phyloP scores from a whole-genome alignment of 2,329 filamentous ascomycete genomes.

The Aspergillus viridinutans region DNA sequence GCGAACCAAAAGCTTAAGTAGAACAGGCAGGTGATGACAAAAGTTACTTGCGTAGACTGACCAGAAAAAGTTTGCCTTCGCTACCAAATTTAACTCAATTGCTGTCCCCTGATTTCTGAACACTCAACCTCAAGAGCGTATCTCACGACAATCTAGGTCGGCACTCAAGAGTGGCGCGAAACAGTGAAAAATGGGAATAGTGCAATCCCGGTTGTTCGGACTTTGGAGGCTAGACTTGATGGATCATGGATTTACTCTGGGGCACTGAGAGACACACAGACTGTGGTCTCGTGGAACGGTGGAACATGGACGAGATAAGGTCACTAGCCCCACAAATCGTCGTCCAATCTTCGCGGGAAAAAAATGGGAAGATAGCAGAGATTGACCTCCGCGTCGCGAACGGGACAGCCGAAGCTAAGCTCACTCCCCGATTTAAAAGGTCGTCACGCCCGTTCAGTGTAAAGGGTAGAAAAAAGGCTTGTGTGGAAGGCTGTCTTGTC shows the following conservation, averaged over 20 bases:
- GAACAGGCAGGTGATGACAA: background rate
- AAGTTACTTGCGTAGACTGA: background rate
- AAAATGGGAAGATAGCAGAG: background rate
- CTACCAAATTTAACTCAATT: background rate
- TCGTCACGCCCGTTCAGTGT: background rate
- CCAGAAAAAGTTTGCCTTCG: background rate
- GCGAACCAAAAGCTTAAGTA: slow-evolving; percentile 9
- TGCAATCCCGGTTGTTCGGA: background rate
- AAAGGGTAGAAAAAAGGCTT: background rate
- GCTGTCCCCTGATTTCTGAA: background rate
- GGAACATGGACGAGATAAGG: background rate
- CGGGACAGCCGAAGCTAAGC: background rate
- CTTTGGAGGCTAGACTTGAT: background rate
- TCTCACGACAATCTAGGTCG: background rate
- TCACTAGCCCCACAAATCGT: background rate
- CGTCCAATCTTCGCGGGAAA: background rate
- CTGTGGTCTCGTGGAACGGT: background rate
- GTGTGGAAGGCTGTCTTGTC: background rate
- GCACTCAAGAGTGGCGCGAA: background rate
- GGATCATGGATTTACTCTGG: background rate
- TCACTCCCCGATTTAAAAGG: background rate
- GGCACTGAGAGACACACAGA: background rate
- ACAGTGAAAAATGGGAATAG: background rate
- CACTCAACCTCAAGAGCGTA: no score
- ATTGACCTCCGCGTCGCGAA: background rate